phyloP scores from a whole-genome alignment of 352 stramenopile genomes.

The Globisporangium splendens region DNA sequence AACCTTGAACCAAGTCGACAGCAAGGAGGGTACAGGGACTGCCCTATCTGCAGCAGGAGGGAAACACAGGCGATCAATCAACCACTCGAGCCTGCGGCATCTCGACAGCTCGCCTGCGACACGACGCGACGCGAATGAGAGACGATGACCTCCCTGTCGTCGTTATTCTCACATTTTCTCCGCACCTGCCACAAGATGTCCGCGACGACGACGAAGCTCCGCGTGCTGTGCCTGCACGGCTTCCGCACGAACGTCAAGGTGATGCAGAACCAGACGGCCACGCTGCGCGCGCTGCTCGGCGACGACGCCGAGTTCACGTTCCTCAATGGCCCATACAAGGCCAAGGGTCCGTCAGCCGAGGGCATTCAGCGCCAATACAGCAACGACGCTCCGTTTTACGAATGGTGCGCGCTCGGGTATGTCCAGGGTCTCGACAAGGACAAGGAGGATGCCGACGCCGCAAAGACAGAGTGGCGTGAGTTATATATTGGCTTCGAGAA shows the following conservation, averaged over 20 bases:
- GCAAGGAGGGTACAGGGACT: too few species aligned
- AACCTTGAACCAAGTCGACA: too few species aligned
- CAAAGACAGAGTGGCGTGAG: slow-evolving; percentile 13
- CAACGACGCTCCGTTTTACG: slow-evolving; percentile 67
- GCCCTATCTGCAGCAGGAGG: too few species aligned
- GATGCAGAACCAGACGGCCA: slow-evolving; percentile 63
- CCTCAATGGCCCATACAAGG: slow-evolving; percentile 53
- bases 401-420: slow-evolving; percentile 50
- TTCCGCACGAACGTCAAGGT: slow-evolving; percentile 70
- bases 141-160: too few species aligned
- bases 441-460: not conserved
- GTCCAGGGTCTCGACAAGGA: slow-evolving; percentile 21
- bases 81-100: too few species aligned
- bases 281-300: slow-evolving; percentile 49
- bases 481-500: slow-evolving; percentile 30
- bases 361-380: slow-evolving; percentile 51
- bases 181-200: too few species aligned
- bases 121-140: too few species aligned
- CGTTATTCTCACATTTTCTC: too few species aligned
- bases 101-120: too few species aligned
- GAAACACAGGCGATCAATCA: too few species aligned
- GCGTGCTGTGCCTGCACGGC: slow-evolving; percentile 72
- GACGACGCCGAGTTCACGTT: slow-evolving; percentile 65
- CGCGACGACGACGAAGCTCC: slow-evolving; percentile 27
- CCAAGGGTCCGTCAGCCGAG: slow-evolving; percentile 57